Evolutionary conservation across 2,329 filamentous ascomycete species (phyloP), one percentile per base, ranked within the genome.

Genomic region (Cyphellophora europaea): DNA sequence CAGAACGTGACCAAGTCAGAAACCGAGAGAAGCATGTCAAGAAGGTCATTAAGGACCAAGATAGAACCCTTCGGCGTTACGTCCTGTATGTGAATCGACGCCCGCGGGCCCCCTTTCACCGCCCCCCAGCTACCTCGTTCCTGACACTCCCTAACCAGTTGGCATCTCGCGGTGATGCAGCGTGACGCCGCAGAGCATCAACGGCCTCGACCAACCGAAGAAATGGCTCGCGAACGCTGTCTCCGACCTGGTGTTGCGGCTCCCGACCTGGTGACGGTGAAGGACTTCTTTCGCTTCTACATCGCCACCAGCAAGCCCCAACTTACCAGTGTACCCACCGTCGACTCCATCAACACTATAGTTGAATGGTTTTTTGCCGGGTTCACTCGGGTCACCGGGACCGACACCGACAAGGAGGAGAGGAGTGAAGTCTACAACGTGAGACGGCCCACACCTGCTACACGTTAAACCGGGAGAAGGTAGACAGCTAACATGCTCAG

Each of bases 281-380:
- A 45, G 38, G 43, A 41, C 32, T 45, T 45, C 35, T 15, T 38
- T 5, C 41, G 43, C 11, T 45, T 41, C 32, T 43, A 43, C 28
- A 23, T 23, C 23, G 25, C 32, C 4, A 37, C 34, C n/a, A 41
- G 37, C 32, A 2, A 33, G n/a, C 16, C 16, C 5, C 3, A 30
- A 13, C 29, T 43, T 27, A 32, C 35, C 6, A 37, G 27, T 15
- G 27, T 19, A 14, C 32, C 37, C 30, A 45, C 42, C 21, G 40
- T 29, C 32, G 42, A 45, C 27, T 4, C 37, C 6, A 33, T 43
- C 10, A 27, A 25, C 16, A 41, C 16, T 12, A 23, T 31, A 5
- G 28, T 6, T n/a, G 43, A 44, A 36, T 40, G 30, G 21, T 42
- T 46, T 34, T 46, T 46, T 27, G 43, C 41, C 14, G 38, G 43